A percentile compares a stretch with the other conserved stretches of the same genome.
Conservation (phyloP, 225 moss, liverwort and hornwort species). For the Lunularia cruciata region DNA sequence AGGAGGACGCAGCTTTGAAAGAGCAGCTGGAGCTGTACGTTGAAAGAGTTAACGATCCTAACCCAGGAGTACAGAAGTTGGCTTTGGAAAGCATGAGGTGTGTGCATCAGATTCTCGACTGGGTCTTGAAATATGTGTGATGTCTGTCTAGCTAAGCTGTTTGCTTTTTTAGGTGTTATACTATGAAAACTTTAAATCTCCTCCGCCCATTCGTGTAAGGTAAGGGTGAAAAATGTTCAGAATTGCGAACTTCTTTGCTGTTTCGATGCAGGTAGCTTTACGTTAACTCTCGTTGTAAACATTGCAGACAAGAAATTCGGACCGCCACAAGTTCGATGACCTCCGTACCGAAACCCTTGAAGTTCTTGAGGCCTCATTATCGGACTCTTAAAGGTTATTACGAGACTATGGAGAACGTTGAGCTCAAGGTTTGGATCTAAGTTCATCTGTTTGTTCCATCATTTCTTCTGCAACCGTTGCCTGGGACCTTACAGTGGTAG, state of each 20-base stretch:
- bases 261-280: too few relatives aligned
- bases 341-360: conserved; percentile 96
- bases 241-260: too few relatives aligned
- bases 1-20: conserved; percentile 83
- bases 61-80: conserved; percentile 71
- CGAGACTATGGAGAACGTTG: conserved; percentile 69
- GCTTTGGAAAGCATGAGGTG: conserved; percentile 98
- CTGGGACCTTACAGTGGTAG: too few relatives aligned
- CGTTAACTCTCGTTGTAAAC: too few relatives aligned
- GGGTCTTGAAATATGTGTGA: too few relatives aligned
- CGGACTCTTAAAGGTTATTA: conserved; percentile 72
- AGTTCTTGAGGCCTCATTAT: conserved; percentile 95
- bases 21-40: conserved; percentile 97
- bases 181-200: too few relatives aligned
- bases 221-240: too few relatives aligned
- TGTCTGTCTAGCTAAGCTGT: too few relatives aligned
- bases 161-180: too few relatives aligned
- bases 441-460: not conserved
- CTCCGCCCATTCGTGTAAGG: too few relatives aligned
- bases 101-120: not conserved
- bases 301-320: conserved; percentile 85
- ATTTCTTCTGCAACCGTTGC: not conserved
- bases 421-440: conserved; percentile 63
- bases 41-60: conserved; percentile 81
- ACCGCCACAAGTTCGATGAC: conserved; percentile 99